Percentiles rank a stretch among this genome's conserved stretches.
Conservation (phyloP, 2,329 filamentous ascomycete genomes). For the Pseudogymnoascus sp. region DNA sequence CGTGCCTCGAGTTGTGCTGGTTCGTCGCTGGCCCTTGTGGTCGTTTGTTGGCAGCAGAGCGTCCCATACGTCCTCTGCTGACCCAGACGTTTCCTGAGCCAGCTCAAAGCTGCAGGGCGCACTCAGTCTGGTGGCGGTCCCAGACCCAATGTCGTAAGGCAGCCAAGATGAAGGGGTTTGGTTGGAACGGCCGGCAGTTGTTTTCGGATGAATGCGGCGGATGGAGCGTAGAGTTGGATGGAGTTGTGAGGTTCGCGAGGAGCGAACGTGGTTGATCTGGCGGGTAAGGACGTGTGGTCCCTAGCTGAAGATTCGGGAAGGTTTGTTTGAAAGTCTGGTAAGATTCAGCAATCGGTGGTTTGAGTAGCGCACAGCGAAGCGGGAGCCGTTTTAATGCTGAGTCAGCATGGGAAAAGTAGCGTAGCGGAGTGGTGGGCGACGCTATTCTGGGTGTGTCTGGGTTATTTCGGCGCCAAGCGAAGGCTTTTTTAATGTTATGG, state of each 20-base stretch:
- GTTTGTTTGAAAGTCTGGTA: constrained; percentile 7
- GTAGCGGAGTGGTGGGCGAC: constrained; percentile 6
- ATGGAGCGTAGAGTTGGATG: neutral
- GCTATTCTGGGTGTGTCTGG: neutral
- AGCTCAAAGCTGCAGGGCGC: constrained; percentile 21
- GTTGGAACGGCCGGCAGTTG: neutral
- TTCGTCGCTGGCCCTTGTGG: constrained; percentile 45
- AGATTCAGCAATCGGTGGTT: constrained; percentile 2
- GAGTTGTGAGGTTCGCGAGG: neutral
- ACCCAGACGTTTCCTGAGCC: constrained; percentile 32
- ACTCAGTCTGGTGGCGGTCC: constrained; percentile 6
- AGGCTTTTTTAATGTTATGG: constrained; percentile 12
- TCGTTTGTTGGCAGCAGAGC: constrained; percentile 31
- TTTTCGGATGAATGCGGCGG: neutral
- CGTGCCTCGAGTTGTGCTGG: constrained; percentile 70
- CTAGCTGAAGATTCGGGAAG: neutral
- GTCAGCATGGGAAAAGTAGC: neutral
- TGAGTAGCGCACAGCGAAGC: constrained; percentile 11
- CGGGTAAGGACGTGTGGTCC: constrained; percentile 1
- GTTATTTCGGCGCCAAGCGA: neutral
- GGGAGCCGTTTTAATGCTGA: constrained; percentile 2
- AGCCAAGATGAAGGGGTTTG: constrained; percentile 3
- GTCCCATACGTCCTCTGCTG: constrained; percentile 33
- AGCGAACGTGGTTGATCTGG: neutral
- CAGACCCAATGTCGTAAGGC: constrained; percentile 10